Evolutionary conservation across 2,329 filamentous ascomycete genomes (phyloP).

Genomic region (Pseudocercospora crystallina): DNA sequence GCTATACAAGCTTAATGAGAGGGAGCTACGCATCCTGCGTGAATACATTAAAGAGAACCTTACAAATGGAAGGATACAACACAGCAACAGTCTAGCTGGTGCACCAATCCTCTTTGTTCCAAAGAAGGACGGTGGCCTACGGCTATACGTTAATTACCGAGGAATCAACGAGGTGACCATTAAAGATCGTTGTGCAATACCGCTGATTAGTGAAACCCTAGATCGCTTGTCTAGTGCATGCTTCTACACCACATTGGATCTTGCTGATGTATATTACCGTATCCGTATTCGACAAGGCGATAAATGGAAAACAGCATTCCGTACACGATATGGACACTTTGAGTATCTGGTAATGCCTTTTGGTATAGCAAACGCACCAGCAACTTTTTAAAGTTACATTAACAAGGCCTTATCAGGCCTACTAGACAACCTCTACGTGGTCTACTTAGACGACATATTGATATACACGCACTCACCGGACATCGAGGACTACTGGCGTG

Average conservation of each 20-base stretch:
- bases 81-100: conserved; percentile 1
- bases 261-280: too few relatives aligned
- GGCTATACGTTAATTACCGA: conserved; percentile 33
- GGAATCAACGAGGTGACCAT: conserved; percentile 33
- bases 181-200: conserved; percentile 33
- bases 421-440: conserved; percentile 23
- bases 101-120: conserved; percentile 13
- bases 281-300: too few relatives aligned
- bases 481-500: too few relatives aligned
- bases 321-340: too few relatives aligned
- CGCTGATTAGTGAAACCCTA: conserved; percentile 28
- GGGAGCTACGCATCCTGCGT: not conserved
- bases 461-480: too few relatives aligned
- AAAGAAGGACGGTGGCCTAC: conserved; percentile 20
- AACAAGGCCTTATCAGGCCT: conserved; percentile 21
- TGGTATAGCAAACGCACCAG: conserved; percentile 23
- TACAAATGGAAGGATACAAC: not conserved
- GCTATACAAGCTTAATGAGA: not conserved
- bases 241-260: conserved; percentile 21
- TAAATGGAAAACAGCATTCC: too few relatives aligned
- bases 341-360: conserved; percentile 32
- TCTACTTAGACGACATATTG: conserved; percentile 36
- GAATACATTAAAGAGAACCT: conserved; percentile 3
- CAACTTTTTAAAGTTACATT: conserved; percentile 32
- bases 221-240: conserved; percentile 15